These are phyloP conservation scores for Limonium bicolor DNA, from an alignment of 148 eudicot genomes.

Conservation along the genomic window DNA sequence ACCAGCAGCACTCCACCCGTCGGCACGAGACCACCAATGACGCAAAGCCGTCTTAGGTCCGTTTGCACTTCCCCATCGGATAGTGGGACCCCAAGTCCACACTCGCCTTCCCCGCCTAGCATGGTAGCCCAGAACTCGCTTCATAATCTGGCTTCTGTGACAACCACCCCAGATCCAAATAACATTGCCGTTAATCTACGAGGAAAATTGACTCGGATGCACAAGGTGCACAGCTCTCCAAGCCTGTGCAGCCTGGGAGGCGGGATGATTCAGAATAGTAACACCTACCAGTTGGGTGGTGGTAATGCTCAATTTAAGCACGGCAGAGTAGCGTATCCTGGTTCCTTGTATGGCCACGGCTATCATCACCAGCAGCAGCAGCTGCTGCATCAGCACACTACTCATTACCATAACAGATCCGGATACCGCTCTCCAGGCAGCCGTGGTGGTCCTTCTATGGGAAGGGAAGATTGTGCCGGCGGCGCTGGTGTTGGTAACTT, in stretches of 20 bases:
- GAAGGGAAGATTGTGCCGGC: constrained; percentile 1
- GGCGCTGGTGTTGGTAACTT: background rate
- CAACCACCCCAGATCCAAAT: background rate
- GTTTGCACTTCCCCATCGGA: constrained; percentile 27
- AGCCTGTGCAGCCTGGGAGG: constrained; percentile 18
- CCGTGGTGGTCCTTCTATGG: background rate
- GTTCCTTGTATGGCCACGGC: constrained; percentile 4
- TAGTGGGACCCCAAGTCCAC: constrained; percentile 47
- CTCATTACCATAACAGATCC: constrained; percentile 5
- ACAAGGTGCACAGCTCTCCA: constrained; percentile 53
- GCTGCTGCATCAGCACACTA: background rate
- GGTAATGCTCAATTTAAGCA: background rate
- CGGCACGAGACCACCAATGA: background rate
- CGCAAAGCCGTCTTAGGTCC: constrained; percentile 10
- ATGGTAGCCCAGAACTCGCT: constrained; percentile 1
- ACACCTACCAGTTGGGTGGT: too few species aligned
- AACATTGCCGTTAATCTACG: background rate
- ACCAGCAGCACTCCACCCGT: background rate
- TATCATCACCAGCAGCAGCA: constrained; percentile 4
- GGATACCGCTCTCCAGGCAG: constrained; percentile 8
- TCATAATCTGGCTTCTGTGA: too few species aligned
- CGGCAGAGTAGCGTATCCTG: background rate
- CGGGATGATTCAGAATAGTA: constrained; percentile 1
- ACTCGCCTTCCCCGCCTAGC: constrained; percentile 18
- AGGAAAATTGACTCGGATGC: constrained; percentile 11